Evolutionary conservation across 1,284 basidiomycete species (phyloP).

Genomic region (Schizopora paradoxa): DNA sequence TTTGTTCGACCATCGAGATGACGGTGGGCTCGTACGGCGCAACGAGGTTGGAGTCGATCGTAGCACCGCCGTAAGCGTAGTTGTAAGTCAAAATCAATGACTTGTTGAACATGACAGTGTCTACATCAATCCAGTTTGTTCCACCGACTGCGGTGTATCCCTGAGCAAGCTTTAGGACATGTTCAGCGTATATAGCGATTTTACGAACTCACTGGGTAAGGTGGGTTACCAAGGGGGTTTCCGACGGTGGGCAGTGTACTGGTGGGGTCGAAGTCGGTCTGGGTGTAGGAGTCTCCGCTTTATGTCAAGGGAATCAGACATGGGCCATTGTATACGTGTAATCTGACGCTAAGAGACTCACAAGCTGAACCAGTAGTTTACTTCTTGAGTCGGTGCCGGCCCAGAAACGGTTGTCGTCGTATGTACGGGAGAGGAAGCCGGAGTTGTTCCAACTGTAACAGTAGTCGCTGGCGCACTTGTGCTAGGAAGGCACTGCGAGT

Average conservation of each 20-base stretch:
- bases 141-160: conserved; percentile 52
- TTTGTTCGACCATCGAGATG: conserved; percentile 49
- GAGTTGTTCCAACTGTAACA: conserved; percentile 23
- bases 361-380: conserved; percentile 49
- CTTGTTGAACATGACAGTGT: conserved; percentile 45
- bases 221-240: conserved; percentile 55
- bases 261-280: conserved; percentile 43
- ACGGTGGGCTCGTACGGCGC: conserved; percentile 44
- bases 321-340: neutral
- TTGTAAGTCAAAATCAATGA: conserved; percentile 52
- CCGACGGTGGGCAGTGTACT: conserved; percentile 37
- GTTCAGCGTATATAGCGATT: neutral
- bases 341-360: neutral
- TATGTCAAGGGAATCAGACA: neutral
- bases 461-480: conserved; percentile 24
- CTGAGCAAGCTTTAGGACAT: conserved; percentile 18
- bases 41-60: conserved; percentile 49
- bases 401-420: conserved; percentile 20
- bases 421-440: conserved; percentile 18
- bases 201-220: conserved; percentile 37
- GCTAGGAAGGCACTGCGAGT: conserved; percentile 40
- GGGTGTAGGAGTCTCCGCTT: conserved; percentile 57
- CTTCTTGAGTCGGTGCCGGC: conserved; percentile 19
- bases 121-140: conserved; percentile 52
- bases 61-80: conserved; percentile 57